A percentile compares a stretch with the other conserved stretches of the same genome.
Conservation (phyloP, 2,329 filamentous ascomycete species). For the Aurifilum marmelostoma region DNA sequence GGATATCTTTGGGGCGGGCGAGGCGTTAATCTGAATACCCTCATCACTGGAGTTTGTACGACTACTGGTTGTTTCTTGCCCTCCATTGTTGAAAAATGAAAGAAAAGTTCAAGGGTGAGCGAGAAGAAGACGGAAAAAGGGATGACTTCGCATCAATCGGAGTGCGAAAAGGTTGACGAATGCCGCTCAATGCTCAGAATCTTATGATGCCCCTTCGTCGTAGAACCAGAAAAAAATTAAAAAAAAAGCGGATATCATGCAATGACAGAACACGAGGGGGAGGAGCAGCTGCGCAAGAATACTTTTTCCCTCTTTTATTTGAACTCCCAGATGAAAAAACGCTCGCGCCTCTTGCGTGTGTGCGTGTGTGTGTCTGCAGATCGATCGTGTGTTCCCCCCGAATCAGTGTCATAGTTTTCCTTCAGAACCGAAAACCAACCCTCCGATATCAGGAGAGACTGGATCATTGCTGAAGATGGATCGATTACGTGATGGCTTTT, state of each 20-base stretch:
- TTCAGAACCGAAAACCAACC: background rate
- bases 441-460: background rate
- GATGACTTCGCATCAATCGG: background rate
- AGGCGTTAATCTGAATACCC: slow-evolving; percentile 30
- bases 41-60: slow-evolving; percentile 21
- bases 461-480: slow-evolving; percentile 11
- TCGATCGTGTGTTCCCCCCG: background rate
- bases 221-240: slow-evolving; percentile 2
- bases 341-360: background rate
- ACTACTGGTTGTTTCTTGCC: background rate
- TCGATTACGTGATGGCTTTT: slow-evolving; percentile 28
- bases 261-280: background rate
- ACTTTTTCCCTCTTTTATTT: too few relatives aligned
- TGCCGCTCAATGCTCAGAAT: background rate
- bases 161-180: background rate
- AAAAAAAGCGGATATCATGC: background rate
- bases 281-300: background rate
- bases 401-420: background rate
- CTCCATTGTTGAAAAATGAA: background rate
- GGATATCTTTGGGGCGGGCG: slow-evolving; percentile 3
- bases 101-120: too few relatives aligned
- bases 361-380: background rate
- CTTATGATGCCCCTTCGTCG: too few relatives aligned
- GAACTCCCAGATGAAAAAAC: background rate
- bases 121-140: background rate